phyloP scores from a whole-genome alignment of 495 filamentous ascomycete genomes.

The Neurospora sp. region DNA sequence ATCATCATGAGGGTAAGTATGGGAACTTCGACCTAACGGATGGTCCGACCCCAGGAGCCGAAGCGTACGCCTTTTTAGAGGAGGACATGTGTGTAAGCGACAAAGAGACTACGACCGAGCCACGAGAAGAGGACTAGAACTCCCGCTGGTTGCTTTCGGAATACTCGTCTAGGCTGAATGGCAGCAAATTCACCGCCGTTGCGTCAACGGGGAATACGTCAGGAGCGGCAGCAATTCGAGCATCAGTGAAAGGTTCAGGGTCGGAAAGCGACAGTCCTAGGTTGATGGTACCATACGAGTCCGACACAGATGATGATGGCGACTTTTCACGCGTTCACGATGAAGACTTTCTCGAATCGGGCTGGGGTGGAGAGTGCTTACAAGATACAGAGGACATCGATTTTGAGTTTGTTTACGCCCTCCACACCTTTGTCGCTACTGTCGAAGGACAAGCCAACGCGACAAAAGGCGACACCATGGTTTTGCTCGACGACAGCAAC shows the following conservation, averaged over 20 bases:
- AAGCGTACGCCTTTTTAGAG: not conserved
- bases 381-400: constrained; percentile 89
- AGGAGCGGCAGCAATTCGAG: not conserved
- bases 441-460: constrained; percentile 98
- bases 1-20: constrained; percentile 55
- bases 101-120: not conserved
- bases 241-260: not conserved
- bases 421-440: constrained; percentile 95
- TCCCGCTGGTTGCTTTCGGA: not conserved
- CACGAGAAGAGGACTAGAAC: not conserved
- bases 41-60: not conserved
- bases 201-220: not conserved
- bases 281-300: constrained; percentile 26
- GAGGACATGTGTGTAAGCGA: not conserved
- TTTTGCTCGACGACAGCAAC: constrained; percentile 98
- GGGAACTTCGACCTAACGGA: constrained; percentile 4
- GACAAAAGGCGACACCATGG: constrained; percentile 97
- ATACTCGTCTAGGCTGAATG: not conserved
- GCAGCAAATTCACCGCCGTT: not conserved
- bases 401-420: constrained; percentile 97
- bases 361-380: constrained; percentile 73
- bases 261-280: constrained; percentile 8
- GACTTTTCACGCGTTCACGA: constrained; percentile 36
- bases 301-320: constrained; percentile 34
- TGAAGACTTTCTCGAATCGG: constrained; percentile 51